Base-by-base conservation (phyloP, 2,329 filamentous ascomycete genomes). In the Drechslerella coelobrocha region DNA sequence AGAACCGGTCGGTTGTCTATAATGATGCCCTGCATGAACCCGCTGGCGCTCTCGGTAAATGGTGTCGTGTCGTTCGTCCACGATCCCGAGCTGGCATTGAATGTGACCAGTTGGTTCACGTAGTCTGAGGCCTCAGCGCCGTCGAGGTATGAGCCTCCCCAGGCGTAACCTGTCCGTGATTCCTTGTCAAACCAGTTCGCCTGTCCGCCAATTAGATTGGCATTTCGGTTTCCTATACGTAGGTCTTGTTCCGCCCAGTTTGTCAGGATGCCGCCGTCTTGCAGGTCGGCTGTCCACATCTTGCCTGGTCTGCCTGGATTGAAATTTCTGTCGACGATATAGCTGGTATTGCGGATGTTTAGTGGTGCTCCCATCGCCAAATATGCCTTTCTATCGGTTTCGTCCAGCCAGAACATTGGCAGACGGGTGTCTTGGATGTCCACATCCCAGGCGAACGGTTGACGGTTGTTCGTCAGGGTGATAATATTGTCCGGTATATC, bases 371-470 rank as follows among this genome's bases (percentile, higher is more conserved):
- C 65, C 4, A 61, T n/a, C 17, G 65, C 65, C 5, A 69, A 31
- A n/a, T 69, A 69, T 39, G 65, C 65, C 26, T 69, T 69, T 3
- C 53, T 62, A 2, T 39, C 65, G 12, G 45, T 9, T 9, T 56
- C 24, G 37, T 69, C 65, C 14, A 62, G 65, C 65, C 65, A 69
- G 26, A 69, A 62, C 31, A 69, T 19, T n/a, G 65, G 65, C 10
- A 55, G 41, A 10, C 65, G 56, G 17, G 65, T 69, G 26, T 69
- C 57, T 23, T 61, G 57, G 26, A 61, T 53, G 21, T 57, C 34
- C 9, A 17, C 57, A 45, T 62, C 23, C 23, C 27, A 69, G 9
- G 24, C 21, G 45, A 61, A 69, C 0, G 65, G 65, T n/a, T 34
- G 9, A 8, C 31, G 12, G 34, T 59, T 53, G 27, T 27, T 27